A percentile compares a stretch with the other conserved stretches of the same genome.
Evolutionary conservation across 148 eudicot genomes (phyloP).

Genomic region (Polygonum maritimum): DNA sequence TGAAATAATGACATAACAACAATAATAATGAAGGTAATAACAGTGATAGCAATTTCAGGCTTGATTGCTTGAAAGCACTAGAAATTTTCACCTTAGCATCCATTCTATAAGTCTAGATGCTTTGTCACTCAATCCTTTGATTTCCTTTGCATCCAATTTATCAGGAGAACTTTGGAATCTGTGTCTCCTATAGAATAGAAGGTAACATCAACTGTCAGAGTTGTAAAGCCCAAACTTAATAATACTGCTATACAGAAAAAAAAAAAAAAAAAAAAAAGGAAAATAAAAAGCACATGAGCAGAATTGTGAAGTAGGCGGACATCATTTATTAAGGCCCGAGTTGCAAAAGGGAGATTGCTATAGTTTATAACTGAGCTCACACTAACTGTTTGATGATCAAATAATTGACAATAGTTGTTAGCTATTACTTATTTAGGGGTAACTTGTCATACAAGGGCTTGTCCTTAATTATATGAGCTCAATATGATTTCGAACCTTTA

Average conservation of each 20-base stretch:
- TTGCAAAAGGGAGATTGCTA: not conserved
- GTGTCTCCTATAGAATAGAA: constrained; percentile 36
- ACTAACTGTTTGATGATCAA: not conserved
- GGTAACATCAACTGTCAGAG: not conserved
- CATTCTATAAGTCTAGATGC: constrained; percentile 39
- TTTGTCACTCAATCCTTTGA: constrained; percentile 41
- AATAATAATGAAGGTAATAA: not conserved
- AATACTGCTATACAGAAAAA: not conserved
- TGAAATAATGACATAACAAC: not conserved
- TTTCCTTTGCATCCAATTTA: constrained; percentile 21
- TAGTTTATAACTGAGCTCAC: not conserved
- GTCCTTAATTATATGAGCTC: not conserved
- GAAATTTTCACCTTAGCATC: constrained; percentile 47
- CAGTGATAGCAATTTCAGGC: not conserved
- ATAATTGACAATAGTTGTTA: not conserved
- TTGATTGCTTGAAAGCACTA: not conserved
- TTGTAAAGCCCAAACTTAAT: constrained; percentile 1
- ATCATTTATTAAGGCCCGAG: not conserved
- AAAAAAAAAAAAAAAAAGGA: not conserved
- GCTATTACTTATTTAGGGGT: not conserved
- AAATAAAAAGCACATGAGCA: not conserved
- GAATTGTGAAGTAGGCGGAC: not conserved
- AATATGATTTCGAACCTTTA: too few relatives aligned
- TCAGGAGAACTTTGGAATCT: constrained; percentile 23
- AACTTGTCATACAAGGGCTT: not conserved